Conservation (phyloP, 352 stramenopile species). For the Bremia lactucae region DNA sequence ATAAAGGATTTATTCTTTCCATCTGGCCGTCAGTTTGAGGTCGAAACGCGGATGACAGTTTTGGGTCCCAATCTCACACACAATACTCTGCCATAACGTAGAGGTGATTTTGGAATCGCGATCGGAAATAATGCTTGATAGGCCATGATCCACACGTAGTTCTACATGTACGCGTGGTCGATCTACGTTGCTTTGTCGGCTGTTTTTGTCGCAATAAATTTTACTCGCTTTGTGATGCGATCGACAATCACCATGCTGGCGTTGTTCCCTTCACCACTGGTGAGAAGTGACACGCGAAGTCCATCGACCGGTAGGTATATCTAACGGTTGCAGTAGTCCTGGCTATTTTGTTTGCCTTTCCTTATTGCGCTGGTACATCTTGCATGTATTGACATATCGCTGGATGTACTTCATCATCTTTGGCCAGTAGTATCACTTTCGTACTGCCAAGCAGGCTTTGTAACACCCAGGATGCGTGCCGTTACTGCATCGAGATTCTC, state of each 20-base stretch:
- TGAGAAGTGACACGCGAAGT: conserved; percentile 1
- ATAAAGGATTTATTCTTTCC: too few species aligned
- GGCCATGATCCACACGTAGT: neutral
- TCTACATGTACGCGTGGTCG: neutral
- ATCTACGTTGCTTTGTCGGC: neutral
- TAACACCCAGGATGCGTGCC: neutral
- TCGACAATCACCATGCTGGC: conserved; percentile 1
- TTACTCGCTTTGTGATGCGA: neutral
- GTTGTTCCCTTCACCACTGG: neutral
- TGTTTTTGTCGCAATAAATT: neutral
- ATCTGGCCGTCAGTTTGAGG: too few species aligned
- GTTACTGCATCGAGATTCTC: neutral
- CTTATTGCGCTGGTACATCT: conserved; percentile 6
- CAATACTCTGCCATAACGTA: neutral
- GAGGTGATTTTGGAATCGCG: neutral
- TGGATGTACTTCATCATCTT: neutral
- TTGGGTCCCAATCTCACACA: neutral
- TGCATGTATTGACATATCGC: conserved; percentile 1
- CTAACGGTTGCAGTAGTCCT: conserved; percentile 3
- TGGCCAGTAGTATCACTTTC: neutral
- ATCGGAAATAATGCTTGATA: neutral
- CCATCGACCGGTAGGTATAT: conserved; percentile 8
- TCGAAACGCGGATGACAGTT: neutral
- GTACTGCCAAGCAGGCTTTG: neutral
- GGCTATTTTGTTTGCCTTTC: neutral